phyloP scores from a whole-genome alignment of 1,139 yeast species.

The Debaryomycetaceae sp. region DNA sequence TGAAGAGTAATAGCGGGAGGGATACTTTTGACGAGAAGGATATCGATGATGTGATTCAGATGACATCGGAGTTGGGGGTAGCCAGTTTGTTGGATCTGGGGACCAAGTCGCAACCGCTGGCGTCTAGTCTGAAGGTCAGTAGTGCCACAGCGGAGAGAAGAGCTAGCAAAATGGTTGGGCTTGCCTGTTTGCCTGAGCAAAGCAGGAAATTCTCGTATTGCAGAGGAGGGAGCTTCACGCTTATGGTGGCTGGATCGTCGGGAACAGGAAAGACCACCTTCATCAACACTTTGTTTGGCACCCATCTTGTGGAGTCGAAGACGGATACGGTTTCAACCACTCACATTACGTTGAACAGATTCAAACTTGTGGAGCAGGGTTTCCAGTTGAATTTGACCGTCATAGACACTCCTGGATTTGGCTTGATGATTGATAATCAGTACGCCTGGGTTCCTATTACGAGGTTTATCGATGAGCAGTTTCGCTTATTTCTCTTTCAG shows the following conservation, averaged over 20 bases:
- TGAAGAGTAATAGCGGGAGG: not conserved
- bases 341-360: conserved; percentile 32
- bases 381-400: conserved; percentile 48
- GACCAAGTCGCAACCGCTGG: not conserved
- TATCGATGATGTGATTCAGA: not conserved
- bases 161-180: conserved; percentile 16
- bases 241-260: conserved; percentile 72
- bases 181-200: conserved; percentile 25
- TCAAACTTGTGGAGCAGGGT: conserved; percentile 47
- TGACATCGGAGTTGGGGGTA: not conserved
- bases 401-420: conserved; percentile 39
- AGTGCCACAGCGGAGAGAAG: not conserved
- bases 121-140: not conserved
- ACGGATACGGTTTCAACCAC: conserved; percentile 18
- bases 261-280: conserved; percentile 86
- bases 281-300: conserved; percentile 50
- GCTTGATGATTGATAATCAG: conserved; percentile 35
- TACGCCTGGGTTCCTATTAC: conserved; percentile 58
- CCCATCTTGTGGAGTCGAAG: conserved; percentile 9
- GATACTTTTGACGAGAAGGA: not conserved
- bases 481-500: conserved; percentile 54
- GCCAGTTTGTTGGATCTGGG: not conserved
- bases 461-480: conserved; percentile 60
- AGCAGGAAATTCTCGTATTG: conserved; percentile 15
- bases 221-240: conserved; percentile 43